These are phyloP conservation scores for Geotrichum ghanense DNA, from an alignment of 805 yeast species.

Conservation along the genomic window DNA sequence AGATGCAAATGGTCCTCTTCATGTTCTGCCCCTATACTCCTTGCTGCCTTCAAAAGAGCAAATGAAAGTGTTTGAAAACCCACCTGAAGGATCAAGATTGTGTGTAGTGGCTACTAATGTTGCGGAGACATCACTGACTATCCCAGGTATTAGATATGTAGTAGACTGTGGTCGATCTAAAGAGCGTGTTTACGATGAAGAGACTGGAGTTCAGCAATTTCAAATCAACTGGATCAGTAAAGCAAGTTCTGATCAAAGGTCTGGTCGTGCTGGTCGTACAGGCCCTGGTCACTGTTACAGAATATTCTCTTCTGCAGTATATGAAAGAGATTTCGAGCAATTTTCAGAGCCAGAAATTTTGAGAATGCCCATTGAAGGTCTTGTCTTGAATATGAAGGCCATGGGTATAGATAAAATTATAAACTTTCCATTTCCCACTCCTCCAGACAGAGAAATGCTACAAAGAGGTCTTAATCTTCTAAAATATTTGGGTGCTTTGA, in stretches of 20 bases:
- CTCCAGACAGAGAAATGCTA: conserved; percentile 59
- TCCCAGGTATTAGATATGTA: conserved; percentile 90
- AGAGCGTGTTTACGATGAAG: conserved; percentile 71
- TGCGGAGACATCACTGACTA: conserved; percentile 95
- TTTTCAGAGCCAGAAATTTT: conserved; percentile 84
- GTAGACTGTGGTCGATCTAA: conserved; percentile 92
- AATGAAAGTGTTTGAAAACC: conserved; percentile 77
- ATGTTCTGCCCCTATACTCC: conserved; percentile 87
- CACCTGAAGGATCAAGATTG: conserved; percentile 76
- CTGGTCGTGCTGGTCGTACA: conserved; percentile 97
- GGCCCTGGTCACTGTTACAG: conserved; percentile 98
- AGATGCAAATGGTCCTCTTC: conserved; percentile 67
- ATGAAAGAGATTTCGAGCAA: conserved; percentile 70
- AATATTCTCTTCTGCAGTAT: conserved; percentile 85
- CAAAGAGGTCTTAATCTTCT: conserved; percentile 56
- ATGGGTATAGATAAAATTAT: conserved; percentile 89
- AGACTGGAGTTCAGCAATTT: conserved; percentile 85
- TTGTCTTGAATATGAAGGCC: conserved; percentile 90
- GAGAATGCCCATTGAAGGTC: conserved; percentile 93
- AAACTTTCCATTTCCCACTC: conserved; percentile 94
- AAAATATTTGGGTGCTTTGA: conserved; percentile 68
- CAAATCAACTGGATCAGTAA: conserved; percentile 87
- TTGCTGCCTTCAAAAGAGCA: conserved; percentile 90
- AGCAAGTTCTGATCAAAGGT: conserved; percentile 90
- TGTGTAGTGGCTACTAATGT: conserved; percentile 95